Evolutionary conservation across 2,329 filamentous ascomycete genomes (phyloP), one percentile per base, ranked within the genome.

Genomic region (Rhynchosporium secalis): DNA sequence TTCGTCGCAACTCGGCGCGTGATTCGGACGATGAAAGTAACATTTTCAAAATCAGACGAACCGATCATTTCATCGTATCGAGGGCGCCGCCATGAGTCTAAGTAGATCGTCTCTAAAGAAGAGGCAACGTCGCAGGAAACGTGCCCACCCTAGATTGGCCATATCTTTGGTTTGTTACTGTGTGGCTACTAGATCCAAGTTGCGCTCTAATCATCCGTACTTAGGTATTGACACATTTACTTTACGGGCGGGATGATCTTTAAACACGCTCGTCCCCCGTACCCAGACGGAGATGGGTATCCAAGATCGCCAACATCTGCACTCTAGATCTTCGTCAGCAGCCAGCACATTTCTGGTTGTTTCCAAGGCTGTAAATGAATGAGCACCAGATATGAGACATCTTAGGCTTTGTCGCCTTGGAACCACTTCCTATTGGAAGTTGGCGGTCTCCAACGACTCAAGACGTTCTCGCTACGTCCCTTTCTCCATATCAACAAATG

Each of bases 371-470:
- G 49, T 29, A 52, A 38, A 38, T 20, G 20, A 20, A 20, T 20
- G 20, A 1, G 20, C 20, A 20, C 20, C 20, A 20, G 20, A 20
- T 20, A 20, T 20, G 28, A 41, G 20, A 54, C 6, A 41, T 7
- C 33, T 41, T 26, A n/a, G 38, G 49, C 20, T 26, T 33, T 36
- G 51, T 40, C 51, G 3, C 9, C 36, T 54, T 54, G 36, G 36
- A 36, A 54, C 3, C n/a, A 5, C 33, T 54, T 54, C 51, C 51
- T 54, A 41, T 54, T 54, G 51, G 51, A 54, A 28, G 36, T 20
- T 20, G 36, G 33, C 51, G 51, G 40, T 54, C 51, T 54, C 51
- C 51, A 54, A 41, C 51, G 51, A 54, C 36, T 54, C 51, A 54
- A 4, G 29, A 20, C 20, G 40, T 31, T 56, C 54, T 52, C 48